These are phyloP conservation scores for Bipolaris bicolor DNA, from an alignment of 2,329 filamentous ascomycete species.

Conservation along the genomic window DNA sequence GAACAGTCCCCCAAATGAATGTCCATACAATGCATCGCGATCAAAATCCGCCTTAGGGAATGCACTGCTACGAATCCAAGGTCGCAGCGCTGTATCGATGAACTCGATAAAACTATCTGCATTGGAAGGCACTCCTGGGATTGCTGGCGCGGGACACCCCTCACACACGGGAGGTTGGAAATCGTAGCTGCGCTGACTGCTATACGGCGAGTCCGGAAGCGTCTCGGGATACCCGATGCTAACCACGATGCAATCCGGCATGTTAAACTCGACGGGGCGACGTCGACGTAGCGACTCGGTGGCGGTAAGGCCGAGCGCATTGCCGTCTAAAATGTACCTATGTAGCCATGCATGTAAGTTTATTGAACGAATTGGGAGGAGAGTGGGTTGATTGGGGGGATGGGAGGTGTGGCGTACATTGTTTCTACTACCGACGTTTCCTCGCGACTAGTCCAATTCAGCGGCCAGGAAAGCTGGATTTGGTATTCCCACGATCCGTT, in stretches of 20 bases:
- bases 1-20: constrained; percentile 59
- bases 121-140: constrained; percentile 50
- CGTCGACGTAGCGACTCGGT: constrained; percentile 40
- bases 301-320: constrained; percentile 36
- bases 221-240: constrained; percentile 40
- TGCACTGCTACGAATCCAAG: constrained; percentile 37
- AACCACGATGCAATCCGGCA: constrained; percentile 41
- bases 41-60: constrained; percentile 43
- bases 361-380: not conserved
- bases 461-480: constrained; percentile 41
- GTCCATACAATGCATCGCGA: constrained; percentile 56
- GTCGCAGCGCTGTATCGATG: constrained; percentile 51
- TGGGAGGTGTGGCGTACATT: constrained; percentile 26
- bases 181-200: constrained; percentile 33
- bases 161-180: constrained; percentile 41
- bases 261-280: constrained; percentile 39
- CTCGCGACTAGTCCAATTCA: constrained; percentile 40
- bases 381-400: too few species aligned
- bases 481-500: constrained; percentile 46
- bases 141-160: constrained; percentile 31
- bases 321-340: constrained; percentile 44
- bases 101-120: constrained; percentile 55
- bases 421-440: constrained; percentile 37
- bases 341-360: constrained; percentile 12
- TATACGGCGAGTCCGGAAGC: constrained; percentile 41